These are phyloP conservation scores for Dalbergia oliveri DNA, from an alignment of 306 rosid genomes.

Conservation along the genomic window DNA sequence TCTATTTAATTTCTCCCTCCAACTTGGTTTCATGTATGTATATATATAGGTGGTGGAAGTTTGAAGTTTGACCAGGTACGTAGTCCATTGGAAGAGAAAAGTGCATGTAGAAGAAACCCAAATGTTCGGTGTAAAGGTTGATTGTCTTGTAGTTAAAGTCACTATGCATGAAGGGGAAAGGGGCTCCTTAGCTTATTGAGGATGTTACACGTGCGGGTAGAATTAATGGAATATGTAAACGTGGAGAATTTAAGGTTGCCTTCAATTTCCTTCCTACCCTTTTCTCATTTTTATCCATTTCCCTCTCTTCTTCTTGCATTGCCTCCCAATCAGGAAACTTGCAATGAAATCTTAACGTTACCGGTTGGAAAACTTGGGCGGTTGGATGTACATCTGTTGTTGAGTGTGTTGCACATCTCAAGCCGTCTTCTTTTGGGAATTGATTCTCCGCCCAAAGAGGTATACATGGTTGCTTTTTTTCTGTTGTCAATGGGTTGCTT, in stretches of 20 bases:
- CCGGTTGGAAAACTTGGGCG: conserved; percentile 41
- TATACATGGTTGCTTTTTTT: too few relatives aligned
- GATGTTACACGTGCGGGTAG: conserved; percentile 50
- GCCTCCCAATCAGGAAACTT: conserved; percentile 59
- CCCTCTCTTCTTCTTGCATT: background rate
- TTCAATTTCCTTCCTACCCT: conserved; percentile 20
- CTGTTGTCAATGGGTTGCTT: too few relatives aligned
- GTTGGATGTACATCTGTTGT: conserved; percentile 37
- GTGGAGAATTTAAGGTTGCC: conserved; percentile 31
- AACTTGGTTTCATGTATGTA: conserved; percentile 13
- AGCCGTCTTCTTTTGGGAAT: conserved; percentile 42
- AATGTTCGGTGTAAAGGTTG: conserved; percentile 60
- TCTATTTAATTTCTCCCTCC: background rate
- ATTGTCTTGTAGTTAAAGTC: conserved; percentile 75
- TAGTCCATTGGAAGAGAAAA: conserved; percentile 34
- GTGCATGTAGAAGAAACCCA: conserved; percentile 46
- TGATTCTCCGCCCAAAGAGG: conserved; percentile 48
- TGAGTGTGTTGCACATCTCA: conserved; percentile 38
- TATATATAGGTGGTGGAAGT: background rate
- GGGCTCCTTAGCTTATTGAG: conserved; percentile 63
- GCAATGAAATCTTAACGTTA: conserved; percentile 43
- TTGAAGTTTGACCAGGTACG: conserved; percentile 24
- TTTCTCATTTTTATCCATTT: background rate
- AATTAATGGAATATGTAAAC: conserved; percentile 46
- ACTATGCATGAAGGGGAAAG: conserved; percentile 49